These are phyloP conservation scores for Metschnikowia peoriensis DNA, from an alignment of 805 yeast genomes.

Conservation along the genomic window DNA sequence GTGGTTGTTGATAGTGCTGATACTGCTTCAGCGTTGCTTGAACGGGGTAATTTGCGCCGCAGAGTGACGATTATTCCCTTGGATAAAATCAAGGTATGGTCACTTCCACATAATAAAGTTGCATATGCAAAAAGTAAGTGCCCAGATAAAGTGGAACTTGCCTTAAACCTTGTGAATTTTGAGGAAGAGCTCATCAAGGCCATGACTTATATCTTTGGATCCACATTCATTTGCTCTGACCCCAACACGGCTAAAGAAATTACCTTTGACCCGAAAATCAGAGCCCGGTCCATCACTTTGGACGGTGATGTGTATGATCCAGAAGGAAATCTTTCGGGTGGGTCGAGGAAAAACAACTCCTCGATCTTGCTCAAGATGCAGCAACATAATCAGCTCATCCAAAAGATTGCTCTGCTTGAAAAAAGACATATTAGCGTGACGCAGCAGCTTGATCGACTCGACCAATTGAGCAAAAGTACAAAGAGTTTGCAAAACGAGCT, in stretches of 20 bases:
- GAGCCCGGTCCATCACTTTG: slow-evolving; percentile 79
- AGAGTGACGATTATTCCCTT: slow-evolving; percentile 91
- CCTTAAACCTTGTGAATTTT: slow-evolving; percentile 74
- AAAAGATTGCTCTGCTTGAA: slow-evolving; percentile 41
- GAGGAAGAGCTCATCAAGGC: slow-evolving; percentile 71
- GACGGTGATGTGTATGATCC: slow-evolving; percentile 97
- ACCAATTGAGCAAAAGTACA: slow-evolving; percentile 47
- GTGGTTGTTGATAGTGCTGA: slow-evolving; percentile 87
- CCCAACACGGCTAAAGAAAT: slow-evolving; percentile 84
- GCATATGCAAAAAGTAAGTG: slow-evolving; percentile 70
- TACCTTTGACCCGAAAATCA: slow-evolving; percentile 80
- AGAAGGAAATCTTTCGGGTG: slow-evolving; percentile 93
- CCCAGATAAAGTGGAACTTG: slow-evolving; percentile 86
- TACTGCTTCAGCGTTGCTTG: slow-evolving; percentile 80
- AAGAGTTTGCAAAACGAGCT: slow-evolving; percentile 56
- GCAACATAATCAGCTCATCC: slow-evolving; percentile 50
- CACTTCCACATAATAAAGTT: slow-evolving; percentile 51
- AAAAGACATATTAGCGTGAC: slow-evolving; percentile 40
- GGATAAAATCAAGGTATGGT: slow-evolving; percentile 72
- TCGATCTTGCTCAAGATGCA: slow-evolving; percentile 66
- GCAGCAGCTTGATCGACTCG: slow-evolving; percentile 41
- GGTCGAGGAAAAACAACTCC: slow-evolving; percentile 65
- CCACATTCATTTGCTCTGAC: slow-evolving; percentile 82
- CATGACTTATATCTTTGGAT: slow-evolving; percentile 89
- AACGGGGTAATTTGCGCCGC: slow-evolving; percentile 71